Evolutionary conservation across 306 rosid genomes (phyloP).

Genomic region (Oemleria cerasiformis): DNA sequence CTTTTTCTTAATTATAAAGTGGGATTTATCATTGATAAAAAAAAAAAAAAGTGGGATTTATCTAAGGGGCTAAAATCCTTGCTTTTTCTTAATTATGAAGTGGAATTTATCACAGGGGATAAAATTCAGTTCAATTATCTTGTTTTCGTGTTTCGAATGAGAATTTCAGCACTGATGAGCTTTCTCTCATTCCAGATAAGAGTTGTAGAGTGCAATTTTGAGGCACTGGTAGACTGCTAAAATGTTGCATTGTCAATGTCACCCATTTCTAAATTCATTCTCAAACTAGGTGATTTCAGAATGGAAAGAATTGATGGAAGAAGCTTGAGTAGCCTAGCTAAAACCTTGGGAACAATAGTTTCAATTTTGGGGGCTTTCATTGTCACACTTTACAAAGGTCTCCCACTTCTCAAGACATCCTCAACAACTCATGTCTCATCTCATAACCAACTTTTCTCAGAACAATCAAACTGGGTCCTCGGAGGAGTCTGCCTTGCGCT

Average conservation of each 20-base stretch:
- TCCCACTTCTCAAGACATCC: constrained; percentile 41
- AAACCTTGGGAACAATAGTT: constrained; percentile 60
- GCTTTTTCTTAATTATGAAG: background rate
- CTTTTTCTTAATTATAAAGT: background rate
- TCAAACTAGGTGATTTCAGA: constrained; percentile 39
- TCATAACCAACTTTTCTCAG: constrained; percentile 33
- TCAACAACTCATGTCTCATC: constrained; percentile 29
- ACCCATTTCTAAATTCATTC: constrained; percentile 19
- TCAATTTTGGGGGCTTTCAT: constrained; percentile 75
- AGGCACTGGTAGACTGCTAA: background rate
- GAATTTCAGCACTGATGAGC: constrained; percentile 5
- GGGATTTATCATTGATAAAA: background rate
- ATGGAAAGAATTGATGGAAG: constrained; percentile 65
- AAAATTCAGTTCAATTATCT: background rate
- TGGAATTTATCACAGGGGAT: background rate
- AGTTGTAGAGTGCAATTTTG: constrained; percentile 2
- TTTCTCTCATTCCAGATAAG: background rate
- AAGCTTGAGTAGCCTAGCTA: constrained; percentile 57
- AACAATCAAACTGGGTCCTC: constrained; percentile 58
- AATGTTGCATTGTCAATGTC: background rate
- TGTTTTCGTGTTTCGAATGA: background rate
- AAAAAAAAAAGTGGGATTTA: no score
- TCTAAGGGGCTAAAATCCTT: no score
- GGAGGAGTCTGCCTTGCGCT: constrained; percentile 58
- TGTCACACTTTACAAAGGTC: constrained; percentile 80